Base-by-base conservation (phyloP, 1,284 basidiomycete genomes). In the Cryptococcus maquisensis region DNA sequence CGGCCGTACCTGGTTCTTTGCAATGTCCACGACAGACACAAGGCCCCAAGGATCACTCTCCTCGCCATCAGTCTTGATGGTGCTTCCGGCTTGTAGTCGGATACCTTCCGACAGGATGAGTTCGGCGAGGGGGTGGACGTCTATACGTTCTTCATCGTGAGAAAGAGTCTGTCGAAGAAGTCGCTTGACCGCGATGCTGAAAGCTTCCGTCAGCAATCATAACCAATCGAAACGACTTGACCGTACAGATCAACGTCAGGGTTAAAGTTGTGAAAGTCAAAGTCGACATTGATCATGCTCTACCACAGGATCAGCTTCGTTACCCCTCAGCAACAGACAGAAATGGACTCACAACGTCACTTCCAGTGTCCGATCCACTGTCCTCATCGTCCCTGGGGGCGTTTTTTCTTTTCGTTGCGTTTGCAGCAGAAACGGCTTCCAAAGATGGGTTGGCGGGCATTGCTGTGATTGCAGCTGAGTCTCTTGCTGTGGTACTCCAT, bases 261-360 rank as follows among this genome's bases (percentile, higher is more conserved):
- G 64, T 89, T 86, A 4, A 90, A 84, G 73, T 89, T 86, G 80
- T 89, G 91, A 73, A 94, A 96, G 65, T 94, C 91, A 69, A 96
- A 95, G 68, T 90, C 86, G 65, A 96, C 87, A 73, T 95, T 83
- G 70, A 88, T 79, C 75, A 85, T 79, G 72, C 79, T 80, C 82
- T 83, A 52, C 4, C 12, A 39, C 9, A 49, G 51, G 23, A n/a
- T 38, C 36, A 57, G 47, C 47, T 10, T 32, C 7, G 15, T 21
- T 23, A 16, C 32, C 28, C 35, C n/a, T n/a, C n/a, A n/a, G 10
- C 4, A 9, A 24, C 6, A 36, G 16, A 21, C 20, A 40, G 28
- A 40, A 21, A 8, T 12, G 20, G 49, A 64, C 71, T 48, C 52
- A 74, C 72, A 3, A 71, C 69, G 57, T 74, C 72, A 28, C 66